Conservation (phyloP, 139 green algal species). For the Trebouxia sp. region DNA sequence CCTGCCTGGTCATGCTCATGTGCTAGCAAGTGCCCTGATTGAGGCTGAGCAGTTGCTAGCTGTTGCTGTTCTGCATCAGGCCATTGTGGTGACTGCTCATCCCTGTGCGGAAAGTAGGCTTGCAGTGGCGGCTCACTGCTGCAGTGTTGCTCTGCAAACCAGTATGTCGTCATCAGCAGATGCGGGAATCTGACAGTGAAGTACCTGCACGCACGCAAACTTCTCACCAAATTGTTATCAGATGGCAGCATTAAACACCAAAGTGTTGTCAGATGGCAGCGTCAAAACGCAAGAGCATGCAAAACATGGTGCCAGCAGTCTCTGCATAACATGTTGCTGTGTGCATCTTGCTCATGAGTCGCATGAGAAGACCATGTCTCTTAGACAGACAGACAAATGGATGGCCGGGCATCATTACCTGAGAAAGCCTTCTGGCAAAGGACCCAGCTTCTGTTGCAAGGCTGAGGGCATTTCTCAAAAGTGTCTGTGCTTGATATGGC, state of each 20-base stretch:
- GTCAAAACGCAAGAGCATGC: neutral
- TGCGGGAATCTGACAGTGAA: slow-evolving; percentile 82
- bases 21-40: too few species aligned
- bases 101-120: slow-evolving; percentile 67
- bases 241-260: neutral
- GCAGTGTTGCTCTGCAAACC: slow-evolving; percentile 71
- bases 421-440: slow-evolving; percentile 68
- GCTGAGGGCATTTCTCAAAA: slow-evolving; percentile 88
- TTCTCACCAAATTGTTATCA: neutral
- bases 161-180: slow-evolving; percentile 83
- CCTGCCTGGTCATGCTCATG: too few species aligned
- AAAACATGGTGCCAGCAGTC: neutral
- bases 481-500: slow-evolving; percentile 98
- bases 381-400: too few species aligned
- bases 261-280: neutral
- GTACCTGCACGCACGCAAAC: slow-evolving; percentile 56
- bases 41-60: too few species aligned
- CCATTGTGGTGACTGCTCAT: too few species aligned
- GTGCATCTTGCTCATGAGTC: too few species aligned
- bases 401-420: neutral
- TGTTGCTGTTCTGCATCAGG: too few species aligned
- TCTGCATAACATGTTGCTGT: too few species aligned
- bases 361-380: too few species aligned
- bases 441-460: slow-evolving; percentile 72
- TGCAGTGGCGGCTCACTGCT: slow-evolving; percentile 53